These are phyloP conservation scores for Teunomyces lycoperdinae DNA, from an alignment of 805 yeast genomes.

Conservation along the genomic window DNA sequence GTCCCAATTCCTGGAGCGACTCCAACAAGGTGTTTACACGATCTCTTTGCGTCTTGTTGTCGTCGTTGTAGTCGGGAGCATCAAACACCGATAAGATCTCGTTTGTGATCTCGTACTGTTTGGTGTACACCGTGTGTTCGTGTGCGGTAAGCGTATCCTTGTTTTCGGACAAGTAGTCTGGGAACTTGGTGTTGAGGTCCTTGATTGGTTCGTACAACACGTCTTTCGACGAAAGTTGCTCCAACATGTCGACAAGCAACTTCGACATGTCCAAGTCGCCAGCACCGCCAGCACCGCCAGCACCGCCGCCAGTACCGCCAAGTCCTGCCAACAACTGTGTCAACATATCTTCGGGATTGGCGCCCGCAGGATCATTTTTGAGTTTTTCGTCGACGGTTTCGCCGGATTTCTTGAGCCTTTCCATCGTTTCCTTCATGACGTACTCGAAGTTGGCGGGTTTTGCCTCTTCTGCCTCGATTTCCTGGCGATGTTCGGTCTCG, in stretches of 20 bases:
- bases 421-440: slow-evolving; percentile 77
- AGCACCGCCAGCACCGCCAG: slow-evolving; percentile 25
- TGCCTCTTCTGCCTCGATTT: slow-evolving; percentile 23
- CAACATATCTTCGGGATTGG: slow-evolving; percentile 53
- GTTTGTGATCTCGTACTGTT: slow-evolving; percentile 60
- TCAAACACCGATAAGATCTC: slow-evolving; percentile 69
- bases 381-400: slow-evolving; percentile 60
- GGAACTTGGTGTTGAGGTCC: slow-evolving; percentile 71
- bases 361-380: slow-evolving; percentile 41
- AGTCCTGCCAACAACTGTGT: slow-evolving; percentile 55
- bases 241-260: slow-evolving; percentile 68
- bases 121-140: slow-evolving; percentile 51
- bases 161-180: slow-evolving; percentile 63
- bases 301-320: slow-evolving; percentile 32
- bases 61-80: slow-evolving; percentile 56
- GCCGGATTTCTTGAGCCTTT: slow-evolving; percentile 76
- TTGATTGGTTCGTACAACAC: slow-evolving; percentile 86
- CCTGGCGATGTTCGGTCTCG: slow-evolving; percentile 32
- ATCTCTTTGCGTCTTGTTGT: slow-evolving; percentile 41
- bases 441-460: slow-evolving; percentile 54
- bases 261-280: slow-evolving; percentile 59
- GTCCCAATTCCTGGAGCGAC: slow-evolving; percentile 68
- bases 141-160: slow-evolving; percentile 41
- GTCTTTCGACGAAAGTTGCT: slow-evolving; percentile 79
- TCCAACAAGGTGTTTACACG: slow-evolving; percentile 60